Percentiles rank a stretch among this genome's conserved stretches.
Conservation (phyloP, 2,329 filamentous ascomycete genomes). For the Aspergillus sp. region DNA sequence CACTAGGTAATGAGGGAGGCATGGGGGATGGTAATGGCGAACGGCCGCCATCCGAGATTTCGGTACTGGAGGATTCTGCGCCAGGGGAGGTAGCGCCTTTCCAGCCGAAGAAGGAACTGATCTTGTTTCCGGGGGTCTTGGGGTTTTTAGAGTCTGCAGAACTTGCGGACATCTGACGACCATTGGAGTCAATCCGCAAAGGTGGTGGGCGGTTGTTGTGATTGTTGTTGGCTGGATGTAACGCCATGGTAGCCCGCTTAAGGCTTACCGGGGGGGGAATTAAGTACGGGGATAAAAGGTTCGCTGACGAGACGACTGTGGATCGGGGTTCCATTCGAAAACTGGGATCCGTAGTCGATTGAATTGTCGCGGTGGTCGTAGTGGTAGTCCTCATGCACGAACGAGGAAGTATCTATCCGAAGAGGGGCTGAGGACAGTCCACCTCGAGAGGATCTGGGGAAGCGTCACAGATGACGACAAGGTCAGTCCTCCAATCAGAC, state of each 20-base stretch:
- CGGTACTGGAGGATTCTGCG: slow-evolving; percentile 56
- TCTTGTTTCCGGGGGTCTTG: slow-evolving; percentile 52
- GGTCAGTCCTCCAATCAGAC: too few relatives aligned
- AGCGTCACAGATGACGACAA: too few relatives aligned
- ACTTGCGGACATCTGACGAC: slow-evolving; percentile 30
- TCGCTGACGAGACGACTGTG: slow-evolving; percentile 41
- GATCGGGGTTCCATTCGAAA: slow-evolving; percentile 33
- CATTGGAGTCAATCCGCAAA: slow-evolving; percentile 39
- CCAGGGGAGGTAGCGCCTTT: slow-evolving; percentile 52
- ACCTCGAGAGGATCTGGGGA: slow-evolving; percentile 36
- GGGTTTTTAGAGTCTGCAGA: slow-evolving; percentile 34
- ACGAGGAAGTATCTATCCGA: slow-evolving; percentile 28
- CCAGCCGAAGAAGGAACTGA: slow-evolving; percentile 66
- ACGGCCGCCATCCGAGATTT: slow-evolving; percentile 57
- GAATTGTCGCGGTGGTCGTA: too few relatives aligned
- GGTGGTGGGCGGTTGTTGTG: slow-evolving; percentile 36
- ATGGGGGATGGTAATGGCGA: slow-evolving; percentile 57
- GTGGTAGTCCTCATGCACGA: slow-evolving; percentile 18
- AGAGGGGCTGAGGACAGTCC: slow-evolving; percentile 27
- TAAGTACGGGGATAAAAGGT: slow-evolving; percentile 57
- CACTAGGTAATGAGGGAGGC: slow-evolving; percentile 30
- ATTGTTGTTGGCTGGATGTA: slow-evolving; percentile 35
- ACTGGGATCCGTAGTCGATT: slow-evolving; percentile 23
- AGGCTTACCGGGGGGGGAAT: slow-evolving; percentile 60
- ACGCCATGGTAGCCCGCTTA: slow-evolving; percentile 39